phyloP scores from a whole-genome alignment of 2,329 filamentous ascomycete species.

The Fusarium pininemorale region DNA sequence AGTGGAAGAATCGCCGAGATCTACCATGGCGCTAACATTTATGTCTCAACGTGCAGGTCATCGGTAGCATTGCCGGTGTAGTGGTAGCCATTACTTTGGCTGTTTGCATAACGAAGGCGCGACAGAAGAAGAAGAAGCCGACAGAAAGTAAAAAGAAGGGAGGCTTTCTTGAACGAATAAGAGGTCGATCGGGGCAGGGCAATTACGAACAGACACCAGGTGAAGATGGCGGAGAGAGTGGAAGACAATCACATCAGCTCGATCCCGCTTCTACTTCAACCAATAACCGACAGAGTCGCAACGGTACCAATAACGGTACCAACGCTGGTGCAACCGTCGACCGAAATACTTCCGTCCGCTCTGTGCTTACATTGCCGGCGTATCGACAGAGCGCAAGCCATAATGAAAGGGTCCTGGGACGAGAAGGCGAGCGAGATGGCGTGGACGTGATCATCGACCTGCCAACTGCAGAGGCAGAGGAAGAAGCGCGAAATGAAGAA shows the following conservation, averaged over 20 bases:
- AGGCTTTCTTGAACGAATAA: constrained; percentile 34
- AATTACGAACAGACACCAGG: constrained; percentile 46
- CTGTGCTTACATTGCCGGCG: constrained; percentile 91
- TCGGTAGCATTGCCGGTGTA: constrained; percentile 28
- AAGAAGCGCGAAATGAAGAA: constrained; percentile 81
- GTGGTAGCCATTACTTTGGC: constrained; percentile 17
- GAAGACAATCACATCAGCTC: constrained; percentile 41
- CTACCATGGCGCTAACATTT: constrained; percentile 1
- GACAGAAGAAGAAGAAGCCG: constrained; percentile 8
- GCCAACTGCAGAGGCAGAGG: constrained; percentile 82
- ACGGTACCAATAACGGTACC: constrained; percentile 19
- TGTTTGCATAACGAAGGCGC: constrained; percentile 32
- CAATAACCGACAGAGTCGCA: constrained; percentile 20
- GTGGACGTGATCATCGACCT: constrained; percentile 91
- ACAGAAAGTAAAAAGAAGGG: constrained; percentile 30
- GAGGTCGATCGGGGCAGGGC: constrained; percentile 17
- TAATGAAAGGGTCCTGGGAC: constrained; percentile 82
- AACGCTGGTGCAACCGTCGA: constrained; percentile 64
- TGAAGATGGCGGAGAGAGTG: constrained; percentile 42
- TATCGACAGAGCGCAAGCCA: constrained; percentile 79
- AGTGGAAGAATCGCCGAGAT: background rate
- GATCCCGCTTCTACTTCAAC: constrained; percentile 30
- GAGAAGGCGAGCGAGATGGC: constrained; percentile 90
- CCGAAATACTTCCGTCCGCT: constrained; percentile 85
- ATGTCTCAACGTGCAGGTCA: constrained; percentile 20